These are phyloP conservation scores for Exophiala sp. DNA, from an alignment of 2,329 filamentous ascomycete genomes.

Conservation along the genomic window DNA sequence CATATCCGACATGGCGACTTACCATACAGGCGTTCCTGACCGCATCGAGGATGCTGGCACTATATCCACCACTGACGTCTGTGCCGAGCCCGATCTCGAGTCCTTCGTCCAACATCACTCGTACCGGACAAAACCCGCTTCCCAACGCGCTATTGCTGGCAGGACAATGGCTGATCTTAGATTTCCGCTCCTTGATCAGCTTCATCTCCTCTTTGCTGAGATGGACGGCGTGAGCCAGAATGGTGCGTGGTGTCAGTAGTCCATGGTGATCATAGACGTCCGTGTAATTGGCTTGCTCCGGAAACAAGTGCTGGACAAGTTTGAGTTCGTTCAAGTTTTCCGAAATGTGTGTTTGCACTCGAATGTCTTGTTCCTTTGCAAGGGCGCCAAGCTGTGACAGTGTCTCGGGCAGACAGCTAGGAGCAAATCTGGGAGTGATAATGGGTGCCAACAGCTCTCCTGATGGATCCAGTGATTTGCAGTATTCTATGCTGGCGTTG, in stretches of 20 bases:
- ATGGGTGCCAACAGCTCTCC: constrained; percentile 64
- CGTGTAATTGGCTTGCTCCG: constrained; percentile 59
- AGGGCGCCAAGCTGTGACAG: constrained; percentile 60
- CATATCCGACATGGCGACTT: constrained; percentile 62
- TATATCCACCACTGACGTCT: constrained; percentile 85
- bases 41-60: constrained; percentile 72
- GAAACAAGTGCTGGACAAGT: constrained; percentile 66
- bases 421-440: constrained; percentile 64
- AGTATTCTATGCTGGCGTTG: constrained; percentile 57
- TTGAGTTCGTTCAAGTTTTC: constrained; percentile 71
- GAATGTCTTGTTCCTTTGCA: constrained; percentile 52
- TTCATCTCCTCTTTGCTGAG: constrained; percentile 60
- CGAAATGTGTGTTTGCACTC: constrained; percentile 79
- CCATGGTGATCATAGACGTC: constrained; percentile 70
- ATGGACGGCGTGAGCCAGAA: constrained; percentile 82
- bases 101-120: constrained; percentile 66
- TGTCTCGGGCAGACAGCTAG: constrained; percentile 48
- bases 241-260: constrained; percentile 65
- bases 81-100: constrained; percentile 81
- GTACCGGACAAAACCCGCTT: constrained; percentile 69
- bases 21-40: constrained; percentile 74
- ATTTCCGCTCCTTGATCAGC: constrained; percentile 55
- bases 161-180: constrained; percentile 78
- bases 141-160: constrained; percentile 78
- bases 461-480: constrained; percentile 60